Base-by-base conservation (phyloP, 2,329 filamentous ascomycete genomes). In the Chrysoporthe deuterocubensis region DNA sequence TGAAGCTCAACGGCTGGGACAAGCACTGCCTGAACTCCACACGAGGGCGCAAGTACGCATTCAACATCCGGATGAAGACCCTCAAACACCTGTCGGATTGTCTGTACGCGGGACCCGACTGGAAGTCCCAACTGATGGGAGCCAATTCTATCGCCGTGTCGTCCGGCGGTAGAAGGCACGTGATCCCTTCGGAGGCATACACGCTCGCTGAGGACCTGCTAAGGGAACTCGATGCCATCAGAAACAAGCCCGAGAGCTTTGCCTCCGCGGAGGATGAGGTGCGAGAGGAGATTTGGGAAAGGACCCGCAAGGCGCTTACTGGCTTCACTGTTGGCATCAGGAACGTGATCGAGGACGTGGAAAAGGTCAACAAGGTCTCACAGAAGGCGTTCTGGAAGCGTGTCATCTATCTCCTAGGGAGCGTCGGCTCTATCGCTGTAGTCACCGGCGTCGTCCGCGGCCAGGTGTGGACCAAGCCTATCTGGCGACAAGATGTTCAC, bases 141-240 rank as follows among this genome's bases (percentile, higher is more conserved):
- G 42, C 42, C 37, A 43, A 60, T 11, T 26, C 37, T n/a, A 43
- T 60, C 9, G 57, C 57, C 32, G 57, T 60, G 4, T 60, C 57
- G 1, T 43, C 57, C 18, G 57, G 57, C 21, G 42, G n/a, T n/a
- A 42, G 57, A n/a, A 60, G 14, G n/a, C 37, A 43, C 4, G 37
- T 60, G 57, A 60, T 60, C 37, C 57, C 57, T 7, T 26, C 37
- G n/a, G 57, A 60, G 40, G 57, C 57, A 26, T 60, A 44, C n/a
- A 60, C 37, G 21, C 37, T 43, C n/a, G 57, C 40, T 9, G 40
- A 26, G 37, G 42, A 60, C 37, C 57, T 60, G 3, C 56, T 58
- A 3, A 11, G 34, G 16, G 32, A 9, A 4, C 56, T 58, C 16
- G 37, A 42, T 2, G 7, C 16, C 7, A 37, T 58, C 56, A 43